phyloP scores from a whole-genome alignment of 805 yeast genomes.

The Wickerhamomyces subpelliculosus region DNA sequence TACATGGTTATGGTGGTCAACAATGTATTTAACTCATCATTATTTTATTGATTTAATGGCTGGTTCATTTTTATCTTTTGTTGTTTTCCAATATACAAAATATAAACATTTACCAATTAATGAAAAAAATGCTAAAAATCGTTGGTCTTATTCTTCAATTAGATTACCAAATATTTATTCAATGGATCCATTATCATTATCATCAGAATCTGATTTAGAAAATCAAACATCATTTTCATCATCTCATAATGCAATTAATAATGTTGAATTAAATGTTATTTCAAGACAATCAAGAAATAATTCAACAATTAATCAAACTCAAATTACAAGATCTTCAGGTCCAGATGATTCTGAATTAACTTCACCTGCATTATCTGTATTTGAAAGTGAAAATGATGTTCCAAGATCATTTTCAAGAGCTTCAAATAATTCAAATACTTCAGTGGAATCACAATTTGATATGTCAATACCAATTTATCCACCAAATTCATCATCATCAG shows the following conservation, averaged over 20 bases:
- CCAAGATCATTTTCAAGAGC: conserved; percentile 24
- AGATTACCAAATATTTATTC: conserved; percentile 25
- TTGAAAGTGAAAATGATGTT: conserved; percentile 16
- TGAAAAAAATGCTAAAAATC: conserved; percentile 47
- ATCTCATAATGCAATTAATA: conserved; percentile 11
- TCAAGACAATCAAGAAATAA: conserved; percentile 11
- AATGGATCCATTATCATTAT: conserved; percentile 29
- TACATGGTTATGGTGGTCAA: conserved; percentile 96
- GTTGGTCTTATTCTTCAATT: conserved; percentile 57
- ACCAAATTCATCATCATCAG: neutral
- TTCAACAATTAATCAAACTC: no score
- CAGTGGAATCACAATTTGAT: conserved; percentile 21
- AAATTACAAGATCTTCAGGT: no score
- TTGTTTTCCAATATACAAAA: conserved; percentile 63
- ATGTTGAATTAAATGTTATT: conserved; percentile 21
- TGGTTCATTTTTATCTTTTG: conserved; percentile 80
- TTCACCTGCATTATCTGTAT: conserved; percentile 21
- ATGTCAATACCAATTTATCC: conserved; percentile 1
- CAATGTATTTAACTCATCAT: conserved; percentile 96
- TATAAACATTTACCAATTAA: conserved; percentile 60
- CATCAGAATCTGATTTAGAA: conserved; percentile 24
- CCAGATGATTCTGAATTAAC: conserved; percentile 8
- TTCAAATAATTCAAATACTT: conserved; percentile 22
- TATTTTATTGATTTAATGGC: conserved; percentile 89
- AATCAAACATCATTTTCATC: conserved; percentile 21